Conservation (phyloP, 2,329 filamentous ascomycete genomes). For the Geosmithia putterillii region DNA sequence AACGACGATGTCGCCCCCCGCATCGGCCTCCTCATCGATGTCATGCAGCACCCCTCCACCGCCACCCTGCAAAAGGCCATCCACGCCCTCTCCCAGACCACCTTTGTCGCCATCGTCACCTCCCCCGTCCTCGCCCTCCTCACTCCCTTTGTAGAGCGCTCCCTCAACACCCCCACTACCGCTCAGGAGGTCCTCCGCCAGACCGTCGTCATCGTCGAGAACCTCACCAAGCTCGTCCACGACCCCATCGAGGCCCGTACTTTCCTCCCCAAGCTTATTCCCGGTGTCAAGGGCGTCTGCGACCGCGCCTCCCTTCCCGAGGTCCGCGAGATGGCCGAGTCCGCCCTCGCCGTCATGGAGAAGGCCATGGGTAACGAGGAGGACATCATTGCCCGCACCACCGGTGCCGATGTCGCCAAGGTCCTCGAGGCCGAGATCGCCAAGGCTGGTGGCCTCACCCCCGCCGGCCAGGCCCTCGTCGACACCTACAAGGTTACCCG, state of each 20-base stretch:
- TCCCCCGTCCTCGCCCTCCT: slow-evolving; percentile 90
- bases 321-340: slow-evolving; percentile 77
- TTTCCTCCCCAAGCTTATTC: slow-evolving; percentile 88
- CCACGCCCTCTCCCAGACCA: slow-evolving; percentile 90
- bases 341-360: slow-evolving; percentile 76
- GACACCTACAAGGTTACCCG: slow-evolving; percentile 58
- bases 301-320: slow-evolving; percentile 87
- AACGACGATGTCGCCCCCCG: slow-evolving; percentile 94
- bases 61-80: slow-evolving; percentile 91
- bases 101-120: slow-evolving; percentile 94
- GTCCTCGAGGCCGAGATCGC: slow-evolving; percentile 67
- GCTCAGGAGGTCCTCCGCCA: slow-evolving; percentile 90
- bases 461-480: slow-evolving; percentile 27
- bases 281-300: slow-evolving; percentile 81
- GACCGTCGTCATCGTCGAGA: slow-evolving; percentile 93
- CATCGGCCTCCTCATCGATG: slow-evolving; percentile 83
- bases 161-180: slow-evolving; percentile 82
- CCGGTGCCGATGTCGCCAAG: slow-evolving; percentile 60
- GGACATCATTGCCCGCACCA: slow-evolving; percentile 53
- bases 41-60: slow-evolving; percentile 86
- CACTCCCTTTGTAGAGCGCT: slow-evolving; percentile 87
- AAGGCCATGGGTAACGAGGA: slow-evolving; percentile 77
- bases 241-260: slow-evolving; percentile 87
- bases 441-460: slow-evolving; percentile 48
- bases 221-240: slow-evolving; percentile 95